Evolutionary conservation across 192 early-diverging fungal genomes (phyloP), one percentile per base, ranked within the genome.

Genomic region (Umbelopsis sp.): DNA sequence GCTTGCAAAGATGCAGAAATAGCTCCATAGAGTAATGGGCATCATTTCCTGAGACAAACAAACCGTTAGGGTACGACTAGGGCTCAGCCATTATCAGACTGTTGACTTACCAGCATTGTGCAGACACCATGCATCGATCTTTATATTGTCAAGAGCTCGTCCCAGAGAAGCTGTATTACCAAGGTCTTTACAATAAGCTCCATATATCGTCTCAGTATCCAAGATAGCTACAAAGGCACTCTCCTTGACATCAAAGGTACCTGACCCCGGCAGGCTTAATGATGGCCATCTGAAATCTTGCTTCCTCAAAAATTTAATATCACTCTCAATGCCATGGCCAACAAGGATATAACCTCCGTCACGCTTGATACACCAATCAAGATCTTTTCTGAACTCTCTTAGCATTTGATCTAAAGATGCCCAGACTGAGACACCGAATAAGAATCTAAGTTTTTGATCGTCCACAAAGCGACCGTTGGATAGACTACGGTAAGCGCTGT

Each of bases 91-190:
- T 41, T 41, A 10, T 10, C 37, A 41, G 37, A 9, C 5, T 41
- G 37, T 6, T 41, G 20, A 69, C 49, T 67, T 69, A 84, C 83
- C 83, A 22, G 83, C 83, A 50, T 84, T 84, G 64, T 84, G 83
- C n/a, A 84, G 72, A 68, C 80, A 68, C 49, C 79, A 84, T 64
- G 82, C 77, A 23, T 84, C 83, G 71, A 84, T 79, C 0, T 78
- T 64, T 7, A 84, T 15, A 20, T 74, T 65, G 74, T 84, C 83
- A 51, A 81, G 49, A 20, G 78, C 49, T 20, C 69, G 77, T 16
- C 80, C 83, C 12, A 84, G 66, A 41, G 66, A 71, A 4, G 68
- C 71, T 61, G 69, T 68, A 20, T 41, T 46, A 23, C 73, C 67
- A 4, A 55, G 64, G 18, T 75, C 67, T 15, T 72, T 71, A 22